phyloP scores from a whole-genome alignment of 441 rosid species.

The Pelargonium citronellum region DNA sequence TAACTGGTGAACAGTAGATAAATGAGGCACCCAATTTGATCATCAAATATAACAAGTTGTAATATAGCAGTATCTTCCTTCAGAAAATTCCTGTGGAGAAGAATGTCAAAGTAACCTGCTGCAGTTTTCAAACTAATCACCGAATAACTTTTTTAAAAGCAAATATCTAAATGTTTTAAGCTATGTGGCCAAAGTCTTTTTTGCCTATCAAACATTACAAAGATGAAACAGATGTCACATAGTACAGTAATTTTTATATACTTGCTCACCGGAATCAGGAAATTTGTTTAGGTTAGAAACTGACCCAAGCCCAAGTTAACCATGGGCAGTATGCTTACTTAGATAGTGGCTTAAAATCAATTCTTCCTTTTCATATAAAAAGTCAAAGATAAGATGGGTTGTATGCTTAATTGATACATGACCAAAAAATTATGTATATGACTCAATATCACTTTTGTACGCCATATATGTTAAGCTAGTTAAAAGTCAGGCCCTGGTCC shows the following conservation, averaged over 20 bases:
- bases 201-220: background rate
- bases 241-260: background rate
- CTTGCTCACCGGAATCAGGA: background rate
- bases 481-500: too few relatives aligned
- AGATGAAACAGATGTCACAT: background rate
- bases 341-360: background rate
- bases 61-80: conserved; percentile 78
- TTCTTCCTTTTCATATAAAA: background rate
- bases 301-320: background rate
- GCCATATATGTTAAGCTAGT: too few relatives aligned
- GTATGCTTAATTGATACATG: too few relatives aligned
- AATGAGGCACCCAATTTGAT: conserved; percentile 58
- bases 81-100: conserved; percentile 73
- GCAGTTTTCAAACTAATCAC: conserved; percentile 55
- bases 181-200: background rate
- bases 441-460: too few relatives aligned
- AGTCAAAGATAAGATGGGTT: too few relatives aligned
- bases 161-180: background rate
- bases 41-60: conserved; percentile 67
- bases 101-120: conserved; percentile 60
- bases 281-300: background rate
- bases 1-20: conserved; percentile 67
- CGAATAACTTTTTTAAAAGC: conserved; percentile 22
- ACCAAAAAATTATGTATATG: too few relatives aligned
- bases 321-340: too few relatives aligned